Evolutionary conservation across 2,329 filamentous ascomycete genomes (phyloP), one percentile per base, ranked within the genome.

Genomic region (Clarireedia sp.): DNA sequence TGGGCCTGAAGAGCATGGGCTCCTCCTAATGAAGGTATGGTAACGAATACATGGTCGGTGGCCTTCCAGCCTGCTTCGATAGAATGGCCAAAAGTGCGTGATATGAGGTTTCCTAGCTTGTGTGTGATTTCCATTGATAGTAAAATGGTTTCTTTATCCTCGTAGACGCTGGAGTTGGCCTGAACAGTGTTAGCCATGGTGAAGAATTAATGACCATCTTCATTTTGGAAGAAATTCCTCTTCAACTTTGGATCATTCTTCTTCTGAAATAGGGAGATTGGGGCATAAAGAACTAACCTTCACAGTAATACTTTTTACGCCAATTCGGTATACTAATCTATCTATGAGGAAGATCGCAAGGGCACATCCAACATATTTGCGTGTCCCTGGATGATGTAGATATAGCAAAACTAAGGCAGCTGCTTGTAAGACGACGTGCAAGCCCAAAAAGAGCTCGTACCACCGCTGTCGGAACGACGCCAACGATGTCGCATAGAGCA

Each of bases 41-140:
- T 79, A 55, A 86, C 66, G 67, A 86, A 86, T 48, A 85, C 74
- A 66, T 86, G 83, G 62, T 85, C 80, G 16, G 80, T 80, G 2
- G 82, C 77, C 19, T 72, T 65, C 82, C 83, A 86, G 41, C 82
- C 82, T 48, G 73, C 58, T 4, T 62, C 64, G 60, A 78, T 74
- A 1, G 62, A 71, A 71, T 56, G 68, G 57, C 56, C 63, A 33
- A 62, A 66, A 26, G 63, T 41, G 24, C 43, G 56, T 10, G 51
- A 58, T 10, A 47, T 17, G 10, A 38, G n/a, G 12, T 48, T 45
- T 19, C 16, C 12, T 17, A 61, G 53, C 47, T 51, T 48, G n/a
- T 49, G 29, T 40, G 54, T 26, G 24, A 67, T 61, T 17, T 45
- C 50, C 3, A 59, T 60, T 0, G 73, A 73, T 0, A 79, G 56